phyloP scores from a whole-genome alignment of 2,329 filamentous ascomycete species.

The Stagonosporopsis cucurbitacearum region DNA sequence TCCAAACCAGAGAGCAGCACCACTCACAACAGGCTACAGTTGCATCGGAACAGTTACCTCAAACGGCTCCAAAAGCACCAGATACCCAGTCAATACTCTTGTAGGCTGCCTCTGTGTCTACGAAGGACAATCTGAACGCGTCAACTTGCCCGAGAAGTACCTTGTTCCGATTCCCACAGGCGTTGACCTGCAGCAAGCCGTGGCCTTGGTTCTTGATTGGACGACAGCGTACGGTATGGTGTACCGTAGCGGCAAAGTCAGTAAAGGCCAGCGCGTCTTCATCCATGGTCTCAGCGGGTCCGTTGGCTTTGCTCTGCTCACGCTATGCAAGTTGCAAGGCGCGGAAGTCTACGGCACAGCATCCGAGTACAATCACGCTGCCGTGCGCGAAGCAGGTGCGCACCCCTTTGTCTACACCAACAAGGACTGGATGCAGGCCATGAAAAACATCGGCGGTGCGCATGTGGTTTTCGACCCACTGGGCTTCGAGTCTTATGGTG shows the following conservation, averaged over 20 bases:
- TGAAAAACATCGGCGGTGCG: slow-evolving; percentile 56
- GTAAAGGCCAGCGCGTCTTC: slow-evolving; percentile 56
- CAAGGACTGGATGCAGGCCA: slow-evolving; percentile 57
- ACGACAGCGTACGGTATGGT: slow-evolving; percentile 44
- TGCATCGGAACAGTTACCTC: slow-evolving; percentile 53
- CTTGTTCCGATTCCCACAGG: slow-evolving; percentile 52
- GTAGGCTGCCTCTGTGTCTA: slow-evolving; percentile 41
- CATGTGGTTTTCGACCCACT: slow-evolving; percentile 59
- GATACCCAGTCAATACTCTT: slow-evolving; percentile 32
- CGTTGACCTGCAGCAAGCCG: slow-evolving; percentile 52
- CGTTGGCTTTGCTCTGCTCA: slow-evolving; percentile 55
- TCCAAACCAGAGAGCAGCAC: slow-evolving; percentile 54
- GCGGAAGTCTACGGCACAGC: slow-evolving; percentile 60
- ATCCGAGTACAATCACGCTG: slow-evolving; percentile 54
- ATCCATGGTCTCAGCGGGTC: slow-evolving; percentile 60
- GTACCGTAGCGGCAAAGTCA: slow-evolving; percentile 48
- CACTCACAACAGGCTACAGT: slow-evolving; percentile 59
- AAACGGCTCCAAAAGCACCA: slow-evolving; percentile 45
- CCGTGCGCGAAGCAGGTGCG: slow-evolving; percentile 49
- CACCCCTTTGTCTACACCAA: slow-evolving; percentile 57
- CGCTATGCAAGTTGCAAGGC: slow-evolving; percentile 53
- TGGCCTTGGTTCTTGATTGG: slow-evolving; percentile 57
- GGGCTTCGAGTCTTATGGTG: slow-evolving; percentile 60
- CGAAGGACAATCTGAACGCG: slow-evolving; percentile 52
- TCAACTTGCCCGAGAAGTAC: slow-evolving; percentile 58